These are phyloP conservation scores for Mrakia gelida DNA, from an alignment of 768 basidiomycete species.

Conservation along the genomic window DNA sequence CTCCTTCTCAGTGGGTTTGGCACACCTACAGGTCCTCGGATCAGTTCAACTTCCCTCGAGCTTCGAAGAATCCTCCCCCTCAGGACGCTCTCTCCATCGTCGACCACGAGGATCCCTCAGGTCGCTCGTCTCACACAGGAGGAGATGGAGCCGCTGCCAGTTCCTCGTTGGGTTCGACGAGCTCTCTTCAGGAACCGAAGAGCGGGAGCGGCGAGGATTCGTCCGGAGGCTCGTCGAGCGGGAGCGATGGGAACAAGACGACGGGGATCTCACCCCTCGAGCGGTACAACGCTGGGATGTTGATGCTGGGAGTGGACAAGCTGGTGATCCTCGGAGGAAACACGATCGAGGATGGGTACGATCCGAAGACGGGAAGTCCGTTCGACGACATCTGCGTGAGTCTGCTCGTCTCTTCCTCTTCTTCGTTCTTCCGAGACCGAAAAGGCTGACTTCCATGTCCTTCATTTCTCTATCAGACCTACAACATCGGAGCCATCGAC, in stretches of 20 bases:
- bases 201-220: not conserved
- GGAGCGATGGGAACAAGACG: constrained; percentile 6
- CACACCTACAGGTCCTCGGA: constrained; percentile 11
- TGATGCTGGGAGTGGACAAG: constrained; percentile 4
- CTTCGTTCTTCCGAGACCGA: not conserved
- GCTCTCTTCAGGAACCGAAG: not conserved
- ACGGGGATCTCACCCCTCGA: constrained; percentile 7
- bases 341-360: constrained; percentile 14
- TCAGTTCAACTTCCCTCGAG: constrained; percentile 3
- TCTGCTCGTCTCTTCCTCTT: not conserved
- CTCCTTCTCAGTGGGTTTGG: constrained; percentile 13
- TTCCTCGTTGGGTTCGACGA: not conserved
- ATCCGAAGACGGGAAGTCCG: not conserved
- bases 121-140: not conserved
- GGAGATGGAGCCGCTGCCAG: no score
- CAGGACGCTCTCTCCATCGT: not conserved
- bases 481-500: constrained; percentile 5
- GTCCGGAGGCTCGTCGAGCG: constrained; percentile 7
- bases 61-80: not conserved
- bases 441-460: not conserved
- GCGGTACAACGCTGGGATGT: not conserved
- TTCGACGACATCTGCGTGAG: constrained; percentile 18
- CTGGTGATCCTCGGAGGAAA: constrained; percentile 14
- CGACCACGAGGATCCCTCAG: not conserved
- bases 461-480: not conserved